A percentile compares a stretch with the other conserved stretches of the same genome.
These are phyloP conservation scores for Aspergillus carlsbadensis DNA, from an alignment of 495 filamentous ascomycete genomes.

Conservation along the genomic window DNA sequence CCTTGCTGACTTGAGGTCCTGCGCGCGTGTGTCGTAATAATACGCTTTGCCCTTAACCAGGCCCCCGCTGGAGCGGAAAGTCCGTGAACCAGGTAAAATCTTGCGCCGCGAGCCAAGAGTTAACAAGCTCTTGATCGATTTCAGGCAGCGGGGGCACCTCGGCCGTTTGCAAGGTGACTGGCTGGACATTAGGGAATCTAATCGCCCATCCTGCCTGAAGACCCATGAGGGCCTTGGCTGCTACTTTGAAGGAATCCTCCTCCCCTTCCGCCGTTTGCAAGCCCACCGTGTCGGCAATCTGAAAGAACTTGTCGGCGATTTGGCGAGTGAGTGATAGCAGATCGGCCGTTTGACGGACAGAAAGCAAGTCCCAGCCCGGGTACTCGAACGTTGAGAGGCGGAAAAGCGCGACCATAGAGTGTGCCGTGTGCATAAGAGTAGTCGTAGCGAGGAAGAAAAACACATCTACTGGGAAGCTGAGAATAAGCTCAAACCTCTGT, in stretches of 20 bases:
- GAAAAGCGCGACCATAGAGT: slow-evolving; percentile 15
- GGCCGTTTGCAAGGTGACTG: background rate
- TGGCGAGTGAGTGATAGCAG: slow-evolving; percentile 4
- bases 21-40: background rate
- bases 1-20: no score
- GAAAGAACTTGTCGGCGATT: background rate
- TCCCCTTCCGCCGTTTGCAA: background rate
- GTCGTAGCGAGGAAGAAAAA: slow-evolving; percentile 10
- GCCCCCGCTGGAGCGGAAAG: background rate
- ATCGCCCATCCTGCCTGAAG: background rate
- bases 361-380: slow-evolving; percentile 18
- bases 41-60: background rate
- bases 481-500: slow-evolving; percentile 10
- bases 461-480: slow-evolving; percentile 4
- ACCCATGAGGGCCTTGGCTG: background rate
- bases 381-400: slow-evolving; percentile 21
- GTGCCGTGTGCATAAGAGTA: slow-evolving; percentile 11
- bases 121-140: background rate
- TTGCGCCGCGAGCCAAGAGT: background rate
- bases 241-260: background rate
- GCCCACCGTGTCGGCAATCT: background rate
- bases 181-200: background rate
- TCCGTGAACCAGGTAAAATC: background rate
- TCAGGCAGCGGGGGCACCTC: background rate
- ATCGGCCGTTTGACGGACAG: slow-evolving; percentile 11